These are phyloP conservation scores for Penicillium concentricum DNA, from an alignment of 2,329 filamentous ascomycete species.

Conservation along the genomic window DNA sequence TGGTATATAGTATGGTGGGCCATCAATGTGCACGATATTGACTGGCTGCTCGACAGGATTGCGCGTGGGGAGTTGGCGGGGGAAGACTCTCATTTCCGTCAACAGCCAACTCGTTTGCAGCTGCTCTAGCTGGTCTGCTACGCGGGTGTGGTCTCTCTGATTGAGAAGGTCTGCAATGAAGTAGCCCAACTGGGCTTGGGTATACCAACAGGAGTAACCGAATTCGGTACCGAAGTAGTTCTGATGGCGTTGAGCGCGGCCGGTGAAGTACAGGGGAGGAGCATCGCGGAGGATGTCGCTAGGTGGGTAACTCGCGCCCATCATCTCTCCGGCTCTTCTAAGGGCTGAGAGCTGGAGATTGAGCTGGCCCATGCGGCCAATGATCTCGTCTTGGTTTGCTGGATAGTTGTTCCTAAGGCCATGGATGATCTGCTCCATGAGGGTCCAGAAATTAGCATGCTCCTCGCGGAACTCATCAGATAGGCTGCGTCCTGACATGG, in stretches of 20 bases:
- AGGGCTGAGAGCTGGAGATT: neutral
- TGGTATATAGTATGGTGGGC: neutral
- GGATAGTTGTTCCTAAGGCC: neutral
- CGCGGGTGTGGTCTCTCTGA: neutral
- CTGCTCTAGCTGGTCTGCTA: neutral
- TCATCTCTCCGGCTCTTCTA: neutral
- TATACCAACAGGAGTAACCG: slow-evolving; percentile 5
- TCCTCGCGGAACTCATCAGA: neutral
- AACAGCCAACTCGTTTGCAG: neutral
- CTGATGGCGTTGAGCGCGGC: neutral
- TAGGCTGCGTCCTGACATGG: neutral
- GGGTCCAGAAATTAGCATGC: neutral
- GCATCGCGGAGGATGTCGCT: neutral
- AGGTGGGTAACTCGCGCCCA: neutral
- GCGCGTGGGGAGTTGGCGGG: neutral
- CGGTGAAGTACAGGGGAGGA: neutral
- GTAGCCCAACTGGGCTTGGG: neutral
- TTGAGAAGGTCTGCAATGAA: neutral
- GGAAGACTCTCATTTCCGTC: neutral
- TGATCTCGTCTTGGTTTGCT: neutral
- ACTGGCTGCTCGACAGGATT: neutral
- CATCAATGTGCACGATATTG: neutral
- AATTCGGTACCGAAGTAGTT: slow-evolving; percentile 2
- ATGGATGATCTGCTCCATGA: neutral
- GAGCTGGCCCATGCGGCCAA: neutral